Evolutionary conservation across 257 asterid genomes (phyloP), one percentile per base, ranked within the genome.

Genomic region (Gentiana straminea): DNA sequence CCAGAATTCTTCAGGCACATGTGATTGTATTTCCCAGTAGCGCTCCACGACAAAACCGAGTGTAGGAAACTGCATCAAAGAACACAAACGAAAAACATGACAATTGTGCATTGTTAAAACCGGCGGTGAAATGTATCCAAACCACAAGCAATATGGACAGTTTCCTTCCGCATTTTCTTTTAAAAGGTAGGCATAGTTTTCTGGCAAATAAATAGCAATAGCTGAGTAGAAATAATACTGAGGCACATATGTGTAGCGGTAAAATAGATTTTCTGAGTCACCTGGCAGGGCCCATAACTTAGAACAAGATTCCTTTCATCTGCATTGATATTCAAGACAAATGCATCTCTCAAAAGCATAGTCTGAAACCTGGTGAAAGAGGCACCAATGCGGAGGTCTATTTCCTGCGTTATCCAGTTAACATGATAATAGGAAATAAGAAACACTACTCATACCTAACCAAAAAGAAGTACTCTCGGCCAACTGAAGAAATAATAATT

Each of bases 271-370:
- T 33, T 34, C 35, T 32, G 11, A 38, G 59, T 32, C 76, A 91
- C 98, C 94, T 92, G 98, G 83, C 97, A 92, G 66, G 98, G 98
- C 59, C 98, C 98, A 54, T 92, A 92, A 66, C 98, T 92, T 57
- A 92, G 67, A 68, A 92, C 57, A 66, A 92, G 50, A 73, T 80
- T 92, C 64, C 73, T 75, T 59, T 84, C 92, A 48, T 81, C 94
- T 5, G 86, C 50, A 63, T 75, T 68, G 60, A 81, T 61, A 74
- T 92, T 94, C 48, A 92, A 74, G 62, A 83, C 67, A 75, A 87
- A 92, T 64, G 95, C 93, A 80, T 86, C 86, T 75, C 70, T 85
- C 80, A 92, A 69, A 64, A 92, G 81, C 88, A 92, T 79, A 33
- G 98, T 92, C 73, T 92, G 98, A 68, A 92, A 92, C 68, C 98